Base-by-base conservation (phyloP, 2,329 filamentous ascomycete genomes). In the Sphaerulina vaccinii region DNA sequence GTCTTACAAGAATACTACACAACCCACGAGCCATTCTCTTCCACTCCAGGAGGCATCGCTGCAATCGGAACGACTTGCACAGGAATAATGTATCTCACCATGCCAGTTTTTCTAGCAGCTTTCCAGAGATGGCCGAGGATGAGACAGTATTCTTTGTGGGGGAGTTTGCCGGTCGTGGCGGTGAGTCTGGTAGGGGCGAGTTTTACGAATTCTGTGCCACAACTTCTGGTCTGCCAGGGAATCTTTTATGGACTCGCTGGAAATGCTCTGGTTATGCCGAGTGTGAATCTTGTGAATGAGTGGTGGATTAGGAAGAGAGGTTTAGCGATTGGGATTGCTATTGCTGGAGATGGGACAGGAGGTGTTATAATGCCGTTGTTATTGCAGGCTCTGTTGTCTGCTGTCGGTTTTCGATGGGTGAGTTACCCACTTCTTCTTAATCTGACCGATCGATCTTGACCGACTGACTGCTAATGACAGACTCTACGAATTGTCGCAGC, bases 251-350 rank as follows among this genome's bases (percentile, higher is more conserved):
- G 67, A 4, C 23, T 63, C 6, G 62, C 58, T 11, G 60, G 57
- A 1, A 53, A 58, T 38, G 55, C 55, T n/a, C 32, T 60, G 33
- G 52, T 58, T 3, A 54, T 56, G 50, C 55, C 57, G 8, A 50
- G 35, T 13, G 49, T 60, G n/a, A 54, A 47, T 10, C 52, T 51
- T 23, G 35, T 58, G 40, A 57, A 58, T 38, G 55, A 58, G 35
- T 60, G 55, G 57, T 60, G 52, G n/a, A 39, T 53, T 5, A 50
- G 57, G 39, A 55, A 46, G 33, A 75, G 76, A 57, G 76, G 77
- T 0, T 69, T 81, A 22, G 79, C 79, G 0, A 77, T 75, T 59
- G 78, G 79, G 3, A 71, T 74, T 7, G 75, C 78, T 54, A 57
- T 57, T 50, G 62, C 70, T 66, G 60, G 72, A 0, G 71, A 73